Evolutionary conservation across 2,329 filamentous ascomycete species (phyloP).

Genomic region (Talaromyces rugulosus): DNA sequence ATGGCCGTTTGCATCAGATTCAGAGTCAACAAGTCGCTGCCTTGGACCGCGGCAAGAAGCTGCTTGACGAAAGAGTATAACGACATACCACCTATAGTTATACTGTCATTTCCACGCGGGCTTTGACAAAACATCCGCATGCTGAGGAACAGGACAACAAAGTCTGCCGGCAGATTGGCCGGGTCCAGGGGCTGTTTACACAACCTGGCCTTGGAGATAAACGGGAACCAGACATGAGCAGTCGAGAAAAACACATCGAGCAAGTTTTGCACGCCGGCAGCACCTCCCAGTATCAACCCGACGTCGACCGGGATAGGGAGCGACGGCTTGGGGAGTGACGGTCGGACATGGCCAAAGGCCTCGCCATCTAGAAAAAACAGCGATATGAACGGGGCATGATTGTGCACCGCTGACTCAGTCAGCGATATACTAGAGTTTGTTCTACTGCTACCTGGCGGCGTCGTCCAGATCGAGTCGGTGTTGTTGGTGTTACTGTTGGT

Average conservation of each 20-base stretch:
- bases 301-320: neutral
- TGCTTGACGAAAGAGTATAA: conserved; percentile 25
- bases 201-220: neutral
- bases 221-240: neutral
- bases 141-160: conserved; percentile 23
- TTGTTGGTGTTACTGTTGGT: neutral
- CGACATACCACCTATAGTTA: conserved; percentile 13
- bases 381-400: neutral
- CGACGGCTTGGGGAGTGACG: neutral
- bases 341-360: neutral
- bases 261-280: neutral
- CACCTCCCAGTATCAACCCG: neutral
- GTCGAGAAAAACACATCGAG: neutral
- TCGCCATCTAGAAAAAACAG: neutral
- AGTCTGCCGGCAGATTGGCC: conserved; percentile 14
- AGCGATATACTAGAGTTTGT: neutral
- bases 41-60: conserved; percentile 23
- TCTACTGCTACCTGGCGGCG: too few relatives aligned
- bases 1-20: conserved; percentile 26
- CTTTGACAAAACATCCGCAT: conserved; percentile 25
- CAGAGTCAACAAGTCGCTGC: conserved; percentile 21
- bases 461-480: neutral
- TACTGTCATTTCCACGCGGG: conserved; percentile 2
- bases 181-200: neutral
- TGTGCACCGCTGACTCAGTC: neutral